Conservation (phyloP, 2,329 filamentous ascomycete species). For the Annulohypoxylon truncatum region DNA sequence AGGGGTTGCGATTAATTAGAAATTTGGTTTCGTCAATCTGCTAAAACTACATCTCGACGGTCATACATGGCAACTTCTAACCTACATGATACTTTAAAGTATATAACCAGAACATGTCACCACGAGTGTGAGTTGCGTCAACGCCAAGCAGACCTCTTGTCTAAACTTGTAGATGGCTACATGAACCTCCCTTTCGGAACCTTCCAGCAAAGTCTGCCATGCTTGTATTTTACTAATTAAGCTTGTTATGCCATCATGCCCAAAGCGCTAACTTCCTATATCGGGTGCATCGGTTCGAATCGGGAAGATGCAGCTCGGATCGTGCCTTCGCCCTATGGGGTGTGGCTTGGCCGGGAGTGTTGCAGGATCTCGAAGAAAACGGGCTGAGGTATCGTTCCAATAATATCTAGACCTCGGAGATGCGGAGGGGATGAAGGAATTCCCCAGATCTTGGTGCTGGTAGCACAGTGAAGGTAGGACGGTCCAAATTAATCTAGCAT, state of each 20-base stretch:
- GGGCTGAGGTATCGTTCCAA: constrained; percentile 6
- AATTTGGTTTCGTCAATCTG: too few species aligned
- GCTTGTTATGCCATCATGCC: background rate
- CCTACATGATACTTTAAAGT: too few species aligned
- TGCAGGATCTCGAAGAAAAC: constrained; percentile 36
- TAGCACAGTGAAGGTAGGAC: constrained; percentile 17
- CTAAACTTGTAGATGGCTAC: background rate
- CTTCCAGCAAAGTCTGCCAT: background rate
- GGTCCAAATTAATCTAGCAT: constrained; percentile 30
- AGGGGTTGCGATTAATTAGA: too few species aligned
- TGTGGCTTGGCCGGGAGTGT: constrained; percentile 3
- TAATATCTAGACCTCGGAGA: constrained; percentile 20
- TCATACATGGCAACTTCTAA: too few species aligned
- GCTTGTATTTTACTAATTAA: background rate
- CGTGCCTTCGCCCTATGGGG: constrained; percentile 29
- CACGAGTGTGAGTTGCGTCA: too few species aligned
- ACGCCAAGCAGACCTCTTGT: too few species aligned
- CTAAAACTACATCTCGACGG: too few species aligned
- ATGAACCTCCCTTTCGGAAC: background rate
- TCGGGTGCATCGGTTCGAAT: constrained; percentile 2
- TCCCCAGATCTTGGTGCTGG: constrained; percentile 31
- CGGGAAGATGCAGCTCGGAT: constrained; percentile 36
- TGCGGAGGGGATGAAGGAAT: background rate
- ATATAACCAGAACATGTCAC: too few species aligned
- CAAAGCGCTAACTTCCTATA: background rate